These are phyloP conservation scores for Carex myosuroides DNA, from an alignment of 176 grass and related monocot genomes.

Conservation along the genomic window DNA sequence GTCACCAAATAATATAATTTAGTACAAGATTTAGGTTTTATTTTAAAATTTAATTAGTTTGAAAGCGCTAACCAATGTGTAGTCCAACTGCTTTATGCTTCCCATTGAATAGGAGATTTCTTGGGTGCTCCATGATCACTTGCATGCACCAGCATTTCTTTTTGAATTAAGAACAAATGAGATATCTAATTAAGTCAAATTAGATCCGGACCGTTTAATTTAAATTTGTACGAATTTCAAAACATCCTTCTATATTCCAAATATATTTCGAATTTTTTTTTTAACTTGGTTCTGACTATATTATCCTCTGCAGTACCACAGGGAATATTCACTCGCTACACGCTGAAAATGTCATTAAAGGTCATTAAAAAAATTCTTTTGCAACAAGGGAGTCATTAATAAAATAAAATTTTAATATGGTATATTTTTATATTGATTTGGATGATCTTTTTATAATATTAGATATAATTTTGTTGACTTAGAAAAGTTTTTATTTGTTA, in stretches of 20 bases:
- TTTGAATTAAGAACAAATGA: not conserved
- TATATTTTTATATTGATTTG: not conserved
- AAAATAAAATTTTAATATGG: not conserved
- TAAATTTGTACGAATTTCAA: no score
- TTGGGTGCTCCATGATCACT: not conserved
- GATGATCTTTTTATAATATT: not conserved
- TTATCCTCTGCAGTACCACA: no score
- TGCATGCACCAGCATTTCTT: not conserved
- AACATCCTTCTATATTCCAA: no score
- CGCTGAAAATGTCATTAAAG: not conserved
- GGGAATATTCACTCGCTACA: not conserved
- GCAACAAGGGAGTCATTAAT: not conserved
- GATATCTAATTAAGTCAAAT: no score
- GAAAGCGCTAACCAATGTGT: not conserved
- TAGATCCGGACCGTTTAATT: no score
- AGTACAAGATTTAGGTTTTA: not conserved
- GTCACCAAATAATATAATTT: constrained; percentile 11
- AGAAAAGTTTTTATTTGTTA: not conserved
- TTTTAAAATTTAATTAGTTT: not conserved
- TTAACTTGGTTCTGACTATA: no score
- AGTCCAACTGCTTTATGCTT: not conserved
- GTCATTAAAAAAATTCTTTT: not conserved
- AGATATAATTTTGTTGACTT: not conserved
- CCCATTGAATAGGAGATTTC: not conserved
- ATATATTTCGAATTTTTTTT: no score